Base-by-base conservation (phyloP, 2,329 filamentous ascomycete species). In the Phoma herbarum region DNA sequence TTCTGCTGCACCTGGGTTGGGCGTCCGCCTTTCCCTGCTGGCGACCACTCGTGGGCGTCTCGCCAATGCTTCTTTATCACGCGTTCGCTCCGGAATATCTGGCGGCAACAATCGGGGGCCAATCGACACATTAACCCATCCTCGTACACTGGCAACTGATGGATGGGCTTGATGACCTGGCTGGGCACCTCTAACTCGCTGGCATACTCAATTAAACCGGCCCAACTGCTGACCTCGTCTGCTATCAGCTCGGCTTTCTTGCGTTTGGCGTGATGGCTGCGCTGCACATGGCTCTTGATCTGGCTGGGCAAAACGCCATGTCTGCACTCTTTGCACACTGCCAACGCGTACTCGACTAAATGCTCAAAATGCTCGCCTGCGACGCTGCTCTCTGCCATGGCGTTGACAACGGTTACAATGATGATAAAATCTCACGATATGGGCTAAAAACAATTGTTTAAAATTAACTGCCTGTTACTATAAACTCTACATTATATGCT, bases 101-200 rank as follows among this genome's bases (percentile, higher is more conserved):
- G 33, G 42, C 42, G 33, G 43, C 42, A 54, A 39, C 16, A 18
- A 23, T 39, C 16, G 11, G 42, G 41, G 31, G 28, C 28, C 12
- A 54, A 16, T 20, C 23, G 42, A 41, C 42, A 47, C 29, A 54
- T 41, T 20, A 57, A 48, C 25, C 59, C 42, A n/a, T 61, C 54
- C 12, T 18, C 11, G 20, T 52, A 58, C 43, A 58, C 45, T 16
- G 37, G 54, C 29, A 58, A 43, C 42, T 57, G 35, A 14, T 41
- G 26, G 14, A 54, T 59, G 20, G 49, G 56, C 28, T 44, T 3
- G 26, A 47, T 31, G 16, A 53, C 29, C 39, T 46, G 28, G 16
- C 33, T 45, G 28, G 44, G 54, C 20, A 57, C 53, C 49, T 57
- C 43, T 26, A 61, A 22, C 59, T 61, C 33, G 37, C 59, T 57